Evolutionary conservation across 495 filamentous ascomycete genomes (phyloP), one percentile per base, ranked within the genome.

Genomic region (Copromyces sp.): DNA sequence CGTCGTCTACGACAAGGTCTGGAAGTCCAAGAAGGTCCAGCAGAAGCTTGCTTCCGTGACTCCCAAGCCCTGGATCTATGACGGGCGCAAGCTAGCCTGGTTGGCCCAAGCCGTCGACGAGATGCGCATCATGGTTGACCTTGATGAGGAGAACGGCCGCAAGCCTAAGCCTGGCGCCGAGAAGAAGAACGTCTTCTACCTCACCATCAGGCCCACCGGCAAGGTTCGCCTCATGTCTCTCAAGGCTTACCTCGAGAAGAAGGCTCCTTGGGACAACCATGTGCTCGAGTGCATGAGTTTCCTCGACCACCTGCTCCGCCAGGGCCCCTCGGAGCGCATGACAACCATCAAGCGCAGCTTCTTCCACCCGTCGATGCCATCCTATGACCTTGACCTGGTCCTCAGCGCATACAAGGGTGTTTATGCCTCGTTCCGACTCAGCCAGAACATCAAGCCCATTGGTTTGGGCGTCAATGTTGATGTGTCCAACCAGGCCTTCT

Each of bases 221-320:
- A 80, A 75, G 0, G 86, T 99, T 74, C 85, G 90, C 24, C 83
- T 98, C 42, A 77, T 84, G 7, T 84, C 86, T 3, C 85, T 99
- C 39, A 77, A 82, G 4, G 80, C 80, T 3, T 98, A 94, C 81
- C 84, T 99, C 0, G 71, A 84, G 0, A 86, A 87, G 4, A 81
- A 86, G 12, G 83, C 83, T 37, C 75, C 81, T 1, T 91, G 91
- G 78, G 86, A 93, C 73, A 87, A 87, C 39, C 74, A 82, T 12
- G 87, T 94, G 38, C 82, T 97, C 17, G 92, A 96, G 77, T 89
- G 92, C 59, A 87, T 98, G 74, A 97, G 91, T 79, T 96, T 97
- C 80, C 83, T 98, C 3, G 95, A 99, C 74, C 95, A 99, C 78
- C 82, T 93, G 24, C 81, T 99, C 44, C 93, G 95, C 14, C 90